These are phyloP conservation scores for Plantago lanceolata DNA, from an alignment of 305 asterid genomes.

Conservation along the genomic window DNA sequence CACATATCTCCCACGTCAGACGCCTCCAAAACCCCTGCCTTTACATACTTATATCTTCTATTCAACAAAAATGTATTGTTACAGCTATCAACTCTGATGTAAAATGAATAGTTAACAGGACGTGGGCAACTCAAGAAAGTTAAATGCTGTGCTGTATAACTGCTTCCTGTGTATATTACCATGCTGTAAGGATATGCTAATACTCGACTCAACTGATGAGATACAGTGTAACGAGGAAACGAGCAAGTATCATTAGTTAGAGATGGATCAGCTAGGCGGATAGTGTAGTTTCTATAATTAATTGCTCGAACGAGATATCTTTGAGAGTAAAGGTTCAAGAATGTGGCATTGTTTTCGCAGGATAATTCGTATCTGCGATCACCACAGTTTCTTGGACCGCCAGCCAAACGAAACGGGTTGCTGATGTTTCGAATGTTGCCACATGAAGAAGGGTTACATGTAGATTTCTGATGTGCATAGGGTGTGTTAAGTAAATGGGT, in stretches of 20 bases:
- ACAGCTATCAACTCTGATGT: slow-evolving; percentile 10
- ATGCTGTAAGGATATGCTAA: slow-evolving; percentile 10
- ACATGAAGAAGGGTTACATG: slow-evolving; percentile 33
- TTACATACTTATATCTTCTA: slow-evolving; percentile 5
- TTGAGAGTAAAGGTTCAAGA: background rate
- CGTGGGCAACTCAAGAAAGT: slow-evolving; percentile 23
- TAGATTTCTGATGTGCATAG: background rate
- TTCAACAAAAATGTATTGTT: background rate
- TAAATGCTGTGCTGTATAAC: background rate
- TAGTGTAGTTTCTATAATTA: slow-evolving; percentile 24
- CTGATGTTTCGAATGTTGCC: slow-evolving; percentile 34
- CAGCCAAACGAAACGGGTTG: slow-evolving; percentile 35
- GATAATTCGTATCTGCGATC: slow-evolving; percentile 10
- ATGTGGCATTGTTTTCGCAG: slow-evolving; percentile 24
- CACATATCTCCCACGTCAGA: slow-evolving; percentile 19
- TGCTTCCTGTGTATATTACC: no score
- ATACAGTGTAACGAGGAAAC: slow-evolving; percentile 16
- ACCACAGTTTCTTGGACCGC: slow-evolving; percentile 28
- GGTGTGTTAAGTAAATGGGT: slow-evolving; percentile 1
- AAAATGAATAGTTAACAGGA: slow-evolving; percentile 14
- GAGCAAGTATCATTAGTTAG: slow-evolving; percentile 19
- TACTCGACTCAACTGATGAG: background rate
- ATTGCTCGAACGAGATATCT: slow-evolving; percentile 24
- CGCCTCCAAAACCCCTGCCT: slow-evolving; percentile 10
- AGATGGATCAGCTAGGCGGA: slow-evolving; percentile 22